phyloP scores from a whole-genome alignment of 345 rosid species.

The Heritiera littoralis region DNA sequence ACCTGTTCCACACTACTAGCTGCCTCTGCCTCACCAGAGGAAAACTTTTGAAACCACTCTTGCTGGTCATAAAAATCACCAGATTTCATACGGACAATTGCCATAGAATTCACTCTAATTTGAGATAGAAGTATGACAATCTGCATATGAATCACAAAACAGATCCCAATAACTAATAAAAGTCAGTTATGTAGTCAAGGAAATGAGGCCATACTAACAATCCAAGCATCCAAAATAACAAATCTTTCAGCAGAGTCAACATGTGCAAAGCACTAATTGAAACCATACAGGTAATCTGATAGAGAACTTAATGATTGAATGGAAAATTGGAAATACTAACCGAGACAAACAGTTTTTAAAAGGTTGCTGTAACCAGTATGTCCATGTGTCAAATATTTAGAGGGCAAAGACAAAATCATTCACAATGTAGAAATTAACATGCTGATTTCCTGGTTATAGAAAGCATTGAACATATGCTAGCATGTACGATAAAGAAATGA shows the following conservation, averaged over 20 bases:
- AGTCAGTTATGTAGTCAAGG: neutral
- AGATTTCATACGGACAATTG: slow-evolving; percentile 69
- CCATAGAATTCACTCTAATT: slow-evolving; percentile 79
- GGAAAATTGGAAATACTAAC: neutral
- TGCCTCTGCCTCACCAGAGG: slow-evolving; percentile 34
- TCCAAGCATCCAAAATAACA: neutral
- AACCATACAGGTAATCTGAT: neutral
- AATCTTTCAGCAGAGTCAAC: neutral
- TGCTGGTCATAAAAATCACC: slow-evolving; percentile 33
- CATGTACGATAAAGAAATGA: neutral
- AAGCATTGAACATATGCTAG: slow-evolving; percentile 8
- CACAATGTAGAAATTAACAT: neutral
- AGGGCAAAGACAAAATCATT: neutral
- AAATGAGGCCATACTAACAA: neutral
- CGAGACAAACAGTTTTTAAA: neutral
- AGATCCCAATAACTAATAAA: neutral
- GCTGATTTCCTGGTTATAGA: neutral
- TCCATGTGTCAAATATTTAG: neutral
- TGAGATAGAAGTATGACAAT: slow-evolving; percentile 65
- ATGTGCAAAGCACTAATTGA: neutral
- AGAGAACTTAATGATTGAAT: neutral
- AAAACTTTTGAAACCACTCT: slow-evolving; percentile 38
- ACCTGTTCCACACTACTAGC: slow-evolving; percentile 76
- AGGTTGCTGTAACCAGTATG: neutral
- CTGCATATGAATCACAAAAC: slow-evolving; percentile 45